phyloP scores from a whole-genome alignment of 2,329 filamentous ascomycete genomes.

The Aschersonia sp. region DNA sequence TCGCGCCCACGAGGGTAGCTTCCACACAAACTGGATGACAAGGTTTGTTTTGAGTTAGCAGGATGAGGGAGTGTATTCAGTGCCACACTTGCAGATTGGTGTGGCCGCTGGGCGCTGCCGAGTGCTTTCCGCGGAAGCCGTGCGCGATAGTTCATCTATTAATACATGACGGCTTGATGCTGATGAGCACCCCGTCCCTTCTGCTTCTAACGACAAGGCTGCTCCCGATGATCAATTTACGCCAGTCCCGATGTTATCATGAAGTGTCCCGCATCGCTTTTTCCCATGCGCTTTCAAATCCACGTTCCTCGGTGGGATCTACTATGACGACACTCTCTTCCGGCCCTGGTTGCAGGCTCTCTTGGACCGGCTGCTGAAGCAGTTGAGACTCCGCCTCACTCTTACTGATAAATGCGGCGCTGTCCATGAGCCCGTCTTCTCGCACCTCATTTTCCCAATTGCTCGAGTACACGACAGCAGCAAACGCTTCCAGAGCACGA shows the following conservation, averaged over 20 bases:
- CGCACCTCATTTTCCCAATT: conserved; percentile 60
- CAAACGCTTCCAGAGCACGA: conserved; percentile 66
- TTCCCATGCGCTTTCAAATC: conserved; percentile 57
- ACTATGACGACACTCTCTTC: conserved; percentile 34
- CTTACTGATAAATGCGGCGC: conserved; percentile 17
- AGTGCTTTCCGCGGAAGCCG: too few species aligned
- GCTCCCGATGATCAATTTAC: background rate
- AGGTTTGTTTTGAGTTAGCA: too few species aligned
- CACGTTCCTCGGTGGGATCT: conserved; percentile 23
- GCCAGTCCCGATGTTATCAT: conserved; percentile 4
- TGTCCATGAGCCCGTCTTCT: conserved; percentile 27
- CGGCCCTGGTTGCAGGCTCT: conserved; percentile 20
- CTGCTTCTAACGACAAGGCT: too few species aligned
- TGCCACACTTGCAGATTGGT: too few species aligned
- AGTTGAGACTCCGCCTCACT: conserved; percentile 9
- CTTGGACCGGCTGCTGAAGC: conserved; percentile 4
- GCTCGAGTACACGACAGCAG: conserved; percentile 74
- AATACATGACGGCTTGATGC: too few species aligned
- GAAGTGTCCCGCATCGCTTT: conserved; percentile 32
- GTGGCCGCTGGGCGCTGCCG: too few species aligned
- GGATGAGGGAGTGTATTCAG: too few species aligned
- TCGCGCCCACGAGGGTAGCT: too few species aligned
- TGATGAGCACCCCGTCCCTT: too few species aligned
- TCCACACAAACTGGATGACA: too few species aligned
- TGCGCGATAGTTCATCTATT: too few species aligned